These are phyloP conservation scores for Alternaria gaisen DNA, from an alignment of 2,329 filamentous ascomycete genomes.

Conservation along the genomic window DNA sequence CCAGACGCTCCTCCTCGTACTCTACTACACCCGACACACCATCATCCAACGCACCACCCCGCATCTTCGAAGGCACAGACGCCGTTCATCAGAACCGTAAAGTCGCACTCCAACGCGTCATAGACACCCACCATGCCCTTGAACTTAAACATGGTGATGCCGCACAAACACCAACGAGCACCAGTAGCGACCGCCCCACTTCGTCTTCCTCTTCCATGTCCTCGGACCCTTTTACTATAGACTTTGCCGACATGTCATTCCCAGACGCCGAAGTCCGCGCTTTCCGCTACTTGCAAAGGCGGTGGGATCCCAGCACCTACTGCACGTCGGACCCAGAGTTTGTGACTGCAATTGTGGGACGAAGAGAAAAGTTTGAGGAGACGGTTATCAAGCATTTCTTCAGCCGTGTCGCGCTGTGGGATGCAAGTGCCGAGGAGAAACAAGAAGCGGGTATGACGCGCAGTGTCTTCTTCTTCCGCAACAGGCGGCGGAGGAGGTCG, in stretches of 20 bases:
- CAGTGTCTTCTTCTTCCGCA: constrained; percentile 5
- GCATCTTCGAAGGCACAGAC: constrained; percentile 29
- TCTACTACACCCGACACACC: background rate
- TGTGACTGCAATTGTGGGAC: constrained; percentile 19
- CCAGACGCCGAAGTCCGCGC: constrained; percentile 33
- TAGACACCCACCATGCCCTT: constrained; percentile 29
- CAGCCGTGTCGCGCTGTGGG: constrained; percentile 30
- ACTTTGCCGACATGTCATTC: constrained; percentile 22
- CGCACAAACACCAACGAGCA: constrained; percentile 11
- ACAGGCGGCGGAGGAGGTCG: constrained; percentile 12
- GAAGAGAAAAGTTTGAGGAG: constrained; percentile 29
- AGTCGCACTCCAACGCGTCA: constrained; percentile 24
- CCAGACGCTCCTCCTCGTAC: constrained; percentile 3
- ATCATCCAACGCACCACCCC: background rate
- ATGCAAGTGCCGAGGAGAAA: constrained; percentile 25
- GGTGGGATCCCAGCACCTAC: constrained; percentile 25
- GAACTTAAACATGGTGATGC: constrained; percentile 14
- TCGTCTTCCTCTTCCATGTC: constrained; percentile 16
- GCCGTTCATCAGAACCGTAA: constrained; percentile 25
- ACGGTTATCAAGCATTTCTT: constrained; percentile 33
- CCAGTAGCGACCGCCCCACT: constrained; percentile 8
- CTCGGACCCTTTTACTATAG: constrained; percentile 24
- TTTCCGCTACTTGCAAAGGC: constrained; percentile 31
- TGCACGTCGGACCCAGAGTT: constrained; percentile 25
- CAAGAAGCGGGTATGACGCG: constrained; percentile 3